Base-by-base conservation (phyloP, 805 yeast species). In the Saccharomycopsis microspora region DNA sequence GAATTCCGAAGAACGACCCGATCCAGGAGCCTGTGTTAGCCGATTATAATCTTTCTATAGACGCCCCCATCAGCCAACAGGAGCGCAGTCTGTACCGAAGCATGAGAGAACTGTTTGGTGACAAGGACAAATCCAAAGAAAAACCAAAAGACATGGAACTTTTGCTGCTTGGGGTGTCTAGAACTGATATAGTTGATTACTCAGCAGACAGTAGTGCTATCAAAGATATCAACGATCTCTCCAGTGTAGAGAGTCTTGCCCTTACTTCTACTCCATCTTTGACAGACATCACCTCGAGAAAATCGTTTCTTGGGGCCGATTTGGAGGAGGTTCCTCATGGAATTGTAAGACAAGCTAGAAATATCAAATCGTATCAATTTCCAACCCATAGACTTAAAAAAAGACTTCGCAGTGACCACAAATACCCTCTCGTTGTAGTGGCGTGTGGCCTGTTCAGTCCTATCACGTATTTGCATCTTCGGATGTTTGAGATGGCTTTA, bases 401-500 rank as follows among this genome's bases (percentile, higher is more conserved):
- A 29, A 72, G 73, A 47, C 64, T 89, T 58, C 66, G 75, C 49
- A 93, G 87, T 58, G 78, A 82, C 48, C 69, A 81, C 53, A 90
- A 90, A 65, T 73, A 79, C 55, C 98, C 98, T 1, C 70, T 93
- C 55, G 97, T 93, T 8, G 76, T 93, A 46, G 97, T 93, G 31
- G 97, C 97, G 1, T 93, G 98, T 66, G 98, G 98, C 5, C 87
- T 96, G 2, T 93, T 90, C 60, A 85, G 95, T 2, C 98, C 98
- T 34, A 81, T 93, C 47, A 93, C 98, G 0, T 93, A 93, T 64
- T 69, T 93, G 48, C 98, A 93, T 65, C 69, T 93, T 59, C 75
- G 98, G 49, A 93, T 93, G 97, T 93, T 93, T 63, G 98, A 93
- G 66, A 93, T 93, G 98, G 98, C 98, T 0, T 68, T 93, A 58